Percentiles rank a stretch among this genome's conserved stretches.
Conservation (phyloP, 176 grass and related monocot genomes). For the Musa schizocarpa region DNA sequence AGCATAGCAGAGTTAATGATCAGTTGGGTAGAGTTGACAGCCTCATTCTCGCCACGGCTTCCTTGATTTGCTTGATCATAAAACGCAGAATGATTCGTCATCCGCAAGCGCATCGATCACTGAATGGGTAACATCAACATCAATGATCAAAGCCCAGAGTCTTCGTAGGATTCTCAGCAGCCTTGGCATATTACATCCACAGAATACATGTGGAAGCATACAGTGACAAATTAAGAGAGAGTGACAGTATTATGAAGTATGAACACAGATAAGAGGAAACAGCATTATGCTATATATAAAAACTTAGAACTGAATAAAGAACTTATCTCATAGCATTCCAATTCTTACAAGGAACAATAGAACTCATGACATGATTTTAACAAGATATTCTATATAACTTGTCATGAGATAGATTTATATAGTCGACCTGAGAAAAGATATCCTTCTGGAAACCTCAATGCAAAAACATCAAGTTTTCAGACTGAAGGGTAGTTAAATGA, state of each 20-base stretch:
- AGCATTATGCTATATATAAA: neutral
- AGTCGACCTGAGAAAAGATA: neutral
- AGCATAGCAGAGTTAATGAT: neutral
- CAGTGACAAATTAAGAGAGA: too few species aligned
- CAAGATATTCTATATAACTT: neutral
- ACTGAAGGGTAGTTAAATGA: neutral
- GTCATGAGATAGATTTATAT: neutral
- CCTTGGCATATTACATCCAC: conserved; percentile 45
- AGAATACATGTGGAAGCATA: conserved; percentile 47
- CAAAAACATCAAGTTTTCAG: neutral
- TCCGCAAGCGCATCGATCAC: conserved; percentile 57
- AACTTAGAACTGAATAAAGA: neutral
- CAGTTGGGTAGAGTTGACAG: neutral
- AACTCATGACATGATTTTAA: neutral
- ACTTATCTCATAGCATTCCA: neutral
- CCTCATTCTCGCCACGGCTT: conserved; percentile 33
- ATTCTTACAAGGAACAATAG: neutral
- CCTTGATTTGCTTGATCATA: conserved; percentile 94
- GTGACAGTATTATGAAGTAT: too few species aligned
- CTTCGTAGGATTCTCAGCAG: conserved; percentile 66
- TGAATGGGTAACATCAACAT: conserved; percentile 70
- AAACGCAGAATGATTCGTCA: conserved; percentile 71
- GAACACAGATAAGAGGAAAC: too few species aligned
- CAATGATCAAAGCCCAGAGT: conserved; percentile 81
- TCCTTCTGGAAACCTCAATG: neutral